A percentile compares a stretch with the other conserved stretches of the same genome.
phyloP scores from a whole-genome alignment of 2,329 filamentous ascomycete genomes.

The Claviceps quebecensis region DNA sequence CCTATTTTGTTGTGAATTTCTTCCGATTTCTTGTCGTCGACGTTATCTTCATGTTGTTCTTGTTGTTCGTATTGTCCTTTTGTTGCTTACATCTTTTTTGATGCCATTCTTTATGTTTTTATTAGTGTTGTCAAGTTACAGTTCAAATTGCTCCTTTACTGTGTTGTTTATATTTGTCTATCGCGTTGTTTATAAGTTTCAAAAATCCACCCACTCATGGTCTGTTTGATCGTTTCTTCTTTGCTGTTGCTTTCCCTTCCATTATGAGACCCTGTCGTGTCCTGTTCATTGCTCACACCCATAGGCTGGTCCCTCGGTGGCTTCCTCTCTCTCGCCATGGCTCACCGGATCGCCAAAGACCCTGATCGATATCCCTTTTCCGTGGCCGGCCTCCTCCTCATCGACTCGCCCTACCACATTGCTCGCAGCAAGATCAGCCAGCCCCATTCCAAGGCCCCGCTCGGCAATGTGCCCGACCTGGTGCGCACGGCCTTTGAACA shows the following conservation, averaged over 20 bases:
- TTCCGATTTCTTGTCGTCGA: no score
- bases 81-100: no score
- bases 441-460: slow-evolving; percentile 8
- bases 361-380: slow-evolving; percentile 10
- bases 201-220: no score
- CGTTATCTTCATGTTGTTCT: no score
- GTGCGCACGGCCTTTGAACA: slow-evolving; percentile 17
- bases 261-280: no score
- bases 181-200: no score
- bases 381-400: slow-evolving; percentile 15
- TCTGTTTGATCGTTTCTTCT: not conserved
- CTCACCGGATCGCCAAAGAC: slow-evolving; percentile 13
- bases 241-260: not conserved
- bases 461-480: slow-evolving; percentile 12
- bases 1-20: no score
- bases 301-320: slow-evolving; percentile 19
- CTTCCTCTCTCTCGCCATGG: slow-evolving; percentile 13
- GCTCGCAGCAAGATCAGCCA: slow-evolving; percentile 9
- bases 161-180: no score
- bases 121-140: no score
- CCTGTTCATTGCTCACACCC: not conserved
- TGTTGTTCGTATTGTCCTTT: no score
- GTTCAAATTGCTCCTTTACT: no score
- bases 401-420: slow-evolving; percentile 17
- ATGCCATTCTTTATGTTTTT: no score